A percentile compares a stretch with the other conserved stretches of the same genome.
These are phyloP conservation scores for Kregervanrija pseudodelftensis DNA, from an alignment of 805 yeast genomes.

Conservation along the genomic window DNA sequence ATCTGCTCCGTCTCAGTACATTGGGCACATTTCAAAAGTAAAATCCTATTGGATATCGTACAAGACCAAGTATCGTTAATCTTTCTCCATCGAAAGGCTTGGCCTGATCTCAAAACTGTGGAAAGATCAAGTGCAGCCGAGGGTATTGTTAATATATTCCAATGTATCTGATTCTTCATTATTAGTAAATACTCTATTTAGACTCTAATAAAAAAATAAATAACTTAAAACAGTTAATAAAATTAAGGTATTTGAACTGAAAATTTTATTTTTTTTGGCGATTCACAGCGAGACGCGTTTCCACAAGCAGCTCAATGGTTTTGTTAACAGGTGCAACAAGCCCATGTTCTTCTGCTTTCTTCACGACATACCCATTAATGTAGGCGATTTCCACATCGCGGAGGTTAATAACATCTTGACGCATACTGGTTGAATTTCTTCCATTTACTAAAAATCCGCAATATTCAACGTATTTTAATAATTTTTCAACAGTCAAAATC, in stretches of 20 bases:
- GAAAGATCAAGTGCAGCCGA: slow-evolving; percentile 50
- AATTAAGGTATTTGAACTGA: background rate
- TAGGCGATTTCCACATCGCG: slow-evolving; percentile 71
- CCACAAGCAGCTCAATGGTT: slow-evolving; percentile 39
- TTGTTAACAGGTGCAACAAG: slow-evolving; percentile 40
- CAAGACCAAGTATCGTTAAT: slow-evolving; percentile 60
- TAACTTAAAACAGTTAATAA: background rate
- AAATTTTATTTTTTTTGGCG: slow-evolving; percentile 6
- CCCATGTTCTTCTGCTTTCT: slow-evolving; percentile 41
- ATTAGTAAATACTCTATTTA: too few relatives aligned
- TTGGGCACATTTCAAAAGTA: slow-evolving; percentile 38
- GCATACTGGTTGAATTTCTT: slow-evolving; percentile 62
- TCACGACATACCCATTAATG: slow-evolving; percentile 74
- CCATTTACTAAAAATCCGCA: slow-evolving; percentile 28
- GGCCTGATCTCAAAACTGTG: slow-evolving; percentile 76
- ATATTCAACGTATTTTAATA: slow-evolving; percentile 25
- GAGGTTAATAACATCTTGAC: slow-evolving; percentile 51
- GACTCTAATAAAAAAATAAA: too few relatives aligned
- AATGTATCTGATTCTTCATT: slow-evolving; percentile 8
- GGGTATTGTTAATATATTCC: slow-evolving; percentile 21
- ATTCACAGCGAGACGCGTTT: slow-evolving; percentile 24
- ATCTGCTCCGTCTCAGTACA: slow-evolving; percentile 32
- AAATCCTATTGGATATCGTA: slow-evolving; percentile 49
- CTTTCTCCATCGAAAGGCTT: slow-evolving; percentile 73
- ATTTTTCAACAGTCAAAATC: slow-evolving; percentile 27